Percentiles rank a stretch among this genome's conserved stretches.
Evolutionary conservation across 2,329 filamentous ascomycete genomes (phyloP).

Genomic region (Niveomyces coronatus): DNA sequence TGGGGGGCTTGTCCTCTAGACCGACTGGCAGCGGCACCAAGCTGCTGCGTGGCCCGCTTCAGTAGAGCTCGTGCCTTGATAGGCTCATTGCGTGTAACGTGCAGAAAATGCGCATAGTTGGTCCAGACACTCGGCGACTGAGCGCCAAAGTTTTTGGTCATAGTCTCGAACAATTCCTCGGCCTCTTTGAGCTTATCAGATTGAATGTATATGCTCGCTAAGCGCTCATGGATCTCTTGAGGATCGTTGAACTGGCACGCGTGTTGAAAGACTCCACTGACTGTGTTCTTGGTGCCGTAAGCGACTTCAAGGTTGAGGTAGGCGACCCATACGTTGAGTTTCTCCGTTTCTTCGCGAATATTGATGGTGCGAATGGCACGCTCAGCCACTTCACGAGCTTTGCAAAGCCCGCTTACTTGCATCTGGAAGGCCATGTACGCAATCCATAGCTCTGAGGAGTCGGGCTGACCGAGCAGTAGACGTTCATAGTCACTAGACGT

Average conservation of each 20-base stretch:
- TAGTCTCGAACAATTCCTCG: slow-evolving; percentile 74
- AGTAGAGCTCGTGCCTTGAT: slow-evolving; percentile 71
- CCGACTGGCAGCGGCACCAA: too few species aligned
- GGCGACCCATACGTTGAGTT: slow-evolving; percentile 91
- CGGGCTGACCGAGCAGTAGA: slow-evolving; percentile 80
- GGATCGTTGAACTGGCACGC: slow-evolving; percentile 91
- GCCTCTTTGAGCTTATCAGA: slow-evolving; percentile 77
- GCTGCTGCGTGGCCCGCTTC: slow-evolving; percentile 72
- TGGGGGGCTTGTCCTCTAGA: too few species aligned
- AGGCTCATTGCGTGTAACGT: slow-evolving; percentile 59
- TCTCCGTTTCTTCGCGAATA: slow-evolving; percentile 82
- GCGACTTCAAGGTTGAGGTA: slow-evolving; percentile 89
- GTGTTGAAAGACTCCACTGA: slow-evolving; percentile 81
- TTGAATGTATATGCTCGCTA: slow-evolving; percentile 92
- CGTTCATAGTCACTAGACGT: slow-evolving; percentile 89
- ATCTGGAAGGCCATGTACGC: slow-evolving; percentile 99
- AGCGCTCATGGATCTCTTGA: slow-evolving; percentile 77
- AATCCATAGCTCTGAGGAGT: slow-evolving; percentile 90
- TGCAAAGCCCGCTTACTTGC: slow-evolving; percentile 77
- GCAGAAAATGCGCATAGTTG: slow-evolving; percentile 91
- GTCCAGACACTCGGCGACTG: slow-evolving; percentile 73
- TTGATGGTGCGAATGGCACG: slow-evolving; percentile 86
- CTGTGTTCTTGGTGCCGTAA: slow-evolving; percentile 71
- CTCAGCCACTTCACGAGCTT: slow-evolving; percentile 81
- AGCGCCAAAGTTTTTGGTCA: slow-evolving; percentile 82